phyloP scores from a whole-genome alignment of 148 eudicot species.

The Hydrangea macrophylla region DNA sequence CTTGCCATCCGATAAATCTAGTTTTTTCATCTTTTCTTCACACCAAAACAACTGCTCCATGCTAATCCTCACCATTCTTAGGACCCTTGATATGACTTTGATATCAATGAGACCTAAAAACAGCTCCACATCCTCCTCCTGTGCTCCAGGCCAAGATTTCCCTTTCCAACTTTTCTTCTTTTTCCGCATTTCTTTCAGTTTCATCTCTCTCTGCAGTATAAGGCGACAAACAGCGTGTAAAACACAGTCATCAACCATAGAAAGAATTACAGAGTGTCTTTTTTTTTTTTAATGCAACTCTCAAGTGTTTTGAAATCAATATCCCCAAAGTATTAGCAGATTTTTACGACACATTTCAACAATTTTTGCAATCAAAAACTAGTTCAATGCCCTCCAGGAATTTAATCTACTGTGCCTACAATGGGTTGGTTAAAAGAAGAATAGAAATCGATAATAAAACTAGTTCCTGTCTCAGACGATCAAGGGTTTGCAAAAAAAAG shows the following conservation, averaged over 20 bases:
- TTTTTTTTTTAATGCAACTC: neutral
- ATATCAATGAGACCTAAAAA: conserved; percentile 68
- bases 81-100: conserved; percentile 60
- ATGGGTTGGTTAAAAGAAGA: too few species aligned
- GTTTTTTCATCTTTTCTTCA: conserved; percentile 83
- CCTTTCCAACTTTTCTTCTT: conserved; percentile 71
- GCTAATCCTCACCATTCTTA: conserved; percentile 63
- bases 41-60: conserved; percentile 90
- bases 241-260: neutral
- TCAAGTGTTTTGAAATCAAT: neutral
- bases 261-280: neutral
- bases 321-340: neutral
- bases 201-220: conserved; percentile 65
- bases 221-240: neutral
- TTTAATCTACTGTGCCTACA: too few species aligned
- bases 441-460: neutral
- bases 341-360: neutral
- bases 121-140: conserved; percentile 67
- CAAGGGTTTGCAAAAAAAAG: neutral
- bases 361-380: neutral
- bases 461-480: neutral
- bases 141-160: conserved; percentile 68
- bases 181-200: conserved; percentile 76
- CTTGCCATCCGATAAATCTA: conserved; percentile 53
- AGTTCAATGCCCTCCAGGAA: too few species aligned